phyloP scores from a whole-genome alignment of 1,284 basidiomycete species.

The Rhodotorula sp. region DNA sequence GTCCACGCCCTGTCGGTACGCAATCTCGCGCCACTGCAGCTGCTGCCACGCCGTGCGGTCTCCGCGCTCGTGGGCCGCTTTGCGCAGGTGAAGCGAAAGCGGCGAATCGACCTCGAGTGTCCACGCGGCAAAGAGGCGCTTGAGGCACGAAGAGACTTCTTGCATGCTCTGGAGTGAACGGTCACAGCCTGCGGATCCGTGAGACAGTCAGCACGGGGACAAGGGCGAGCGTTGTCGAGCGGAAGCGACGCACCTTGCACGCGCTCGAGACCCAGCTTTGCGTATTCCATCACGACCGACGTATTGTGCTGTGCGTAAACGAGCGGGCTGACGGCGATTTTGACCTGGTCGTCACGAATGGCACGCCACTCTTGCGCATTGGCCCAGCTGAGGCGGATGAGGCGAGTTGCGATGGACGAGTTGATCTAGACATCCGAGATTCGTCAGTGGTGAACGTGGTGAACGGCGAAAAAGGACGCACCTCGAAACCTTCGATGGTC shows the following conservation, averaged over 20 bases:
- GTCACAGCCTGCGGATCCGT: not conserved
- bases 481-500: not conserved
- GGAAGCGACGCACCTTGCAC: not conserved
- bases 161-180: not conserved
- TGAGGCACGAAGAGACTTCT: not conserved
- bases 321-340: not conserved
- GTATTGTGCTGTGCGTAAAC: not conserved
- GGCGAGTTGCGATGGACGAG: not conserved
- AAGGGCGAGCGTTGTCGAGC: not conserved
- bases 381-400: not conserved
- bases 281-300: not conserved
- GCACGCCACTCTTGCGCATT: not conserved
- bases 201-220: not conserved
- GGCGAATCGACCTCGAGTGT: not conserved
- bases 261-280: not conserved
- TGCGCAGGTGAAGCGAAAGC: not conserved
- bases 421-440: not conserved
- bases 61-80: not conserved
- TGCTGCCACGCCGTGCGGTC: not conserved
- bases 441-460: no score
- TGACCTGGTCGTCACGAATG: not conserved
- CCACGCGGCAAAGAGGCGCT: not conserved
- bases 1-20: not conserved
- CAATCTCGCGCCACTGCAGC: constrained; percentile 2
- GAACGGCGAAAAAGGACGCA: not conserved